Conservation (phyloP, 1,139 yeast genomes). For the Debaryomyces robertsiae region DNA sequence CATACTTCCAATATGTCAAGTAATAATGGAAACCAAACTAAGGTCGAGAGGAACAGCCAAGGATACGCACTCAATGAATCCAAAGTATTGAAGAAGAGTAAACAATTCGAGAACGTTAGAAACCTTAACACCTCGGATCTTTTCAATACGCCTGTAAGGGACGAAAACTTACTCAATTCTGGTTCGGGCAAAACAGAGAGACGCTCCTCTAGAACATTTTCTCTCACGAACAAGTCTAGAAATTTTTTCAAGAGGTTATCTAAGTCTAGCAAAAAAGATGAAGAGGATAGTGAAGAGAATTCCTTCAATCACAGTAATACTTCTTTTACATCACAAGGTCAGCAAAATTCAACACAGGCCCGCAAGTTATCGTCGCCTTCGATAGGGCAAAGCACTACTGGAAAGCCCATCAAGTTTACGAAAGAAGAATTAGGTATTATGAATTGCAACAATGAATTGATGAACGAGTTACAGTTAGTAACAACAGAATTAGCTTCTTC, state of each 20-base stretch:
- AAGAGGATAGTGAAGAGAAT: slow-evolving; percentile 16
- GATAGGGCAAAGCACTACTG: slow-evolving; percentile 7
- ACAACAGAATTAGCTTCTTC: slow-evolving; percentile 74
- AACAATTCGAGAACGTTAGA: background rate
- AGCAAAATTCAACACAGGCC: slow-evolving; percentile 3
- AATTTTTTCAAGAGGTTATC: slow-evolving; percentile 40
- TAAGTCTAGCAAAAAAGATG: slow-evolving; percentile 25
- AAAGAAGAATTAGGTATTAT: slow-evolving; percentile 65
- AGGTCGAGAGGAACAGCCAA: background rate
- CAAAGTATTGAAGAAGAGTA: background rate
- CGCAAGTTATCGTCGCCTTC: slow-evolving; percentile 11
- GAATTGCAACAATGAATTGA: slow-evolving; percentile 57
- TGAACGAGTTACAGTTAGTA: slow-evolving; percentile 65
- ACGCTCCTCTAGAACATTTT: slow-evolving; percentile 28
- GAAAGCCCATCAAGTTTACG: slow-evolving; percentile 36
- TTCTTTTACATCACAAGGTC: slow-evolving; percentile 12
- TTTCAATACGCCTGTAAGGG: slow-evolving; percentile 6
- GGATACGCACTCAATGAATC: background rate
- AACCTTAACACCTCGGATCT: slow-evolving; percentile 5
- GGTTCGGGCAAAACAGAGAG: slow-evolving; percentile 17
- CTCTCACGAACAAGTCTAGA: slow-evolving; percentile 32
- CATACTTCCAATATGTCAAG: slow-evolving; percentile 4
- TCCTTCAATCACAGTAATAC: slow-evolving; percentile 18
- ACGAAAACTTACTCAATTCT: slow-evolving; percentile 5
- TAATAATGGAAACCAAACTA: background rate